Evolutionary conservation across 148 eudicot species (phyloP), one percentile per base, ranked within the genome.

Genomic region (Dysphania ambrosioides): DNA sequence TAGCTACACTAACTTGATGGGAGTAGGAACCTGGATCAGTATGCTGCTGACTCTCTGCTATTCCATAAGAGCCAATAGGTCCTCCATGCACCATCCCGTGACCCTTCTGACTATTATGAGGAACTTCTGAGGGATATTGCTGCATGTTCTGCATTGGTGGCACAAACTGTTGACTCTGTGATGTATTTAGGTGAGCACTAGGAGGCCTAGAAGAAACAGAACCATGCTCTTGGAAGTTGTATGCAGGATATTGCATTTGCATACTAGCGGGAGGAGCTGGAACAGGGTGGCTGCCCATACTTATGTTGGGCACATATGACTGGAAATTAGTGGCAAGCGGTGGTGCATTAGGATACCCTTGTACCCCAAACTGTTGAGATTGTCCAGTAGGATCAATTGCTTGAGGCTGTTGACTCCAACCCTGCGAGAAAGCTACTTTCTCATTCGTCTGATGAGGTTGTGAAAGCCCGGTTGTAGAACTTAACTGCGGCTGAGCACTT

Each of bases 401-500:
- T 56, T 87, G 92, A 40, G 77, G 81, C 60, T 82, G 90, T 73
- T 76, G 82, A 34, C 75, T 81, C 93, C 93, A 91, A 32, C 75
- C 82, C 74, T 89, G 93, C 29, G 82, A 60, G 36, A 66, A 36
- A 49, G 61, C 42, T 34, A 78, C 78, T 16, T 53, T 66, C 63
- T 82, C 82, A 40, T 60, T 49, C 64, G 75, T 75, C 66, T 58
- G n/a, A 68, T 74, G 51, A 75, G 84, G 70, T 61, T 49, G 71
- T 18, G 77, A 24, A 70, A 61, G 69, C 59, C 74, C 79, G 31
- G 53, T 8, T 6, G 72, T 64, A 23, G 89, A 59, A 66, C 72
- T 79, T 35, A 73, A 47, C 8, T 80, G 85, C 32, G 75, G 75
- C 68, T 79, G 81, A 64, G 86, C 51, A 72, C 66, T 69, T 71